Percentiles rank a stretch among this genome's conserved stretches.
These are phyloP conservation scores for Prorocentrum cordatum DNA, from an alignment of 169 alveolate genomes.

Conservation along the genomic window DNA sequence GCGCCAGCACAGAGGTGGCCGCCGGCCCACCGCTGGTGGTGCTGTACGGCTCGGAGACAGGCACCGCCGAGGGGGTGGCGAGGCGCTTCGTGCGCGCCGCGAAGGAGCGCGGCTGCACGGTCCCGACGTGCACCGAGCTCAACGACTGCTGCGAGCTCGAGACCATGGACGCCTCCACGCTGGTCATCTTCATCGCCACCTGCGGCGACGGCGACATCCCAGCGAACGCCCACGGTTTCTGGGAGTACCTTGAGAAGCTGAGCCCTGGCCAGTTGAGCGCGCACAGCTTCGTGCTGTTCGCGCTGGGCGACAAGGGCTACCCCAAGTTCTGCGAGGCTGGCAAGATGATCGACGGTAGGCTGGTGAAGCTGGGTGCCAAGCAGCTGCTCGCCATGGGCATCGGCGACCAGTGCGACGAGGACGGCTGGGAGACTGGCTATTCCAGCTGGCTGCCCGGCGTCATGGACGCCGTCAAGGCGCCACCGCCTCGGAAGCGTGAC, in stretches of 20 bases:
- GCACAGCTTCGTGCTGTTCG: neutral
- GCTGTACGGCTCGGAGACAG: conserved; percentile 74
- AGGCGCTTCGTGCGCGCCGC: too few species aligned
- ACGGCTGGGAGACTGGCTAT: conserved; percentile 61
- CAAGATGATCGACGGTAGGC: neutral
- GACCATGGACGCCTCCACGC: too few species aligned
- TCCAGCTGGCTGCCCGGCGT: conserved; percentile 22
- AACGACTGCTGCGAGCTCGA: too few species aligned
- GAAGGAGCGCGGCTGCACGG: too few species aligned
- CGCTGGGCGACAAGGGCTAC: neutral
- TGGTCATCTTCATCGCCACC: too few species aligned
- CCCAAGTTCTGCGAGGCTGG: neutral
- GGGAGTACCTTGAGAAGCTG: neutral
- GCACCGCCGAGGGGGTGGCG: conserved; percentile 73
- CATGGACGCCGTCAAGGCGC: conserved; percentile 3
- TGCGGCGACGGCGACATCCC: conserved; percentile 62
- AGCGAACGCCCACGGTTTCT: neutral
- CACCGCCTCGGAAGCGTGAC: too few species aligned
- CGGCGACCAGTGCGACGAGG: conserved; percentile 60
- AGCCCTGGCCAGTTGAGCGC: neutral
- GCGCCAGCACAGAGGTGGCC: too few species aligned
- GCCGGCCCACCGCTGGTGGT: too few species aligned
- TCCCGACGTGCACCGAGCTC: too few species aligned
- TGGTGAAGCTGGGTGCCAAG: neutral
- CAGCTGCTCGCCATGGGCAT: conserved; percentile 41